phyloP scores from a whole-genome alignment of 805 yeast genomes.

The Pichia deserticola region DNA sequence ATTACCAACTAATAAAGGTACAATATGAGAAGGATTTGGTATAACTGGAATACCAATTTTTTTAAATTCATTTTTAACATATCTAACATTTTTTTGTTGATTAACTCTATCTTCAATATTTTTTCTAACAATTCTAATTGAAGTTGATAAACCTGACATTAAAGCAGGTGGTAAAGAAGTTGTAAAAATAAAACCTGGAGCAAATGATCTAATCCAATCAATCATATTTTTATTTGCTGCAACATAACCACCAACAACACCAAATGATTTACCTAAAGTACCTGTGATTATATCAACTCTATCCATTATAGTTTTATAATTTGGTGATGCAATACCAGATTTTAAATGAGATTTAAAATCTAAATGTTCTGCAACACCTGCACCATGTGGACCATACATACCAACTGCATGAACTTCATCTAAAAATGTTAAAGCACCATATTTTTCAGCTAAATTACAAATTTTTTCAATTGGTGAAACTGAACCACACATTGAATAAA shows the following conservation, averaged over 20 bases:
- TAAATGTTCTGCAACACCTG: slow-evolving; percentile 97
- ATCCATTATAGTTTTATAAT: slow-evolving; percentile 60
- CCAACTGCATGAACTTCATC: slow-evolving; percentile 99
- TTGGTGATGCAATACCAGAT: slow-evolving; percentile 53
- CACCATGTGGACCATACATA: slow-evolving; percentile 98
- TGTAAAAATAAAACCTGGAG: slow-evolving; percentile 97
- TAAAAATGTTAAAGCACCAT: slow-evolving; percentile 92
- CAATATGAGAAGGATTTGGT: slow-evolving; percentile 96
- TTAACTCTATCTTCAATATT: slow-evolving; percentile 70
- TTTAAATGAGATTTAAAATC: slow-evolving; percentile 77
- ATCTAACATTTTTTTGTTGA: slow-evolving; percentile 81
- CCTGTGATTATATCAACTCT: slow-evolving; percentile 96
- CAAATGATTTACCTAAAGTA: slow-evolving; percentile 94
- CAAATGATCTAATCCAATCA: slow-evolving; percentile 93
- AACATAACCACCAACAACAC: slow-evolving; percentile 95
- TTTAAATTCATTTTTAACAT: slow-evolving; percentile 67
- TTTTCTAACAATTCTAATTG: slow-evolving; percentile 76
- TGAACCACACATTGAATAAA: slow-evolving; percentile 98
- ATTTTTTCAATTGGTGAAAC: slow-evolving; percentile 88
- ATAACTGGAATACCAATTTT: slow-evolving; percentile 84
- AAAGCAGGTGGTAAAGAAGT: slow-evolving; percentile 96
- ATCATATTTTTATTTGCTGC: slow-evolving; percentile 79
- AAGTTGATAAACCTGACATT: slow-evolving; percentile 91
- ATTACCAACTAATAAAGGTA: slow-evolving; percentile 91
- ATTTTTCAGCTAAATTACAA: slow-evolving; percentile 94